Base-by-base conservation (phyloP, 176 grass and related monocot species). In the Musa schizocarpa region DNA sequence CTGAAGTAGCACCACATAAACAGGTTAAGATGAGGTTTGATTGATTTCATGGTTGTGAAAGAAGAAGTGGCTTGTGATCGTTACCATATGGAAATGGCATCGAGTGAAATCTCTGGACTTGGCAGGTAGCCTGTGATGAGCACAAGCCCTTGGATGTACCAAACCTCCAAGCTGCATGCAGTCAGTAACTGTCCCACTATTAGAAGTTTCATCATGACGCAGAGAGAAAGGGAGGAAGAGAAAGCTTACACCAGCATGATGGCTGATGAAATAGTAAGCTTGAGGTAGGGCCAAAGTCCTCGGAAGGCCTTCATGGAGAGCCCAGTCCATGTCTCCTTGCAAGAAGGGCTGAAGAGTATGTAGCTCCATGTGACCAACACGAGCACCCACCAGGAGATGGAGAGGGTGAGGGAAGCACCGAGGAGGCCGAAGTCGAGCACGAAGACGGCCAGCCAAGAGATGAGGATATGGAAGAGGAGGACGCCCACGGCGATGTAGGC, bases 111-210 rank as follows among this genome's bases (percentile, higher is more conserved):
- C 74, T 96, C 88, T 17, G 84, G 83, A 79, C 91, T 77, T 54
- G 83, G 86, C 1, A 96, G 83, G 67, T 88, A 96, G 56, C 92
- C 92, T 53, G 86, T 91, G 9, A 96, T 72, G 71, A 96, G 88
- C 62, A 96, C 88, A 81, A 96, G 83, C 16, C 88, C 88, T 87
- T 96, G 92, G 17, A 91, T 58, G 58, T 96, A 96, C 86, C 88
- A 96, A 65, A 96, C 63, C 86, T 96, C 92, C 86, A 96, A 86
- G 10, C 88, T 96, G 83, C 81, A 48, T 29, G 74, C 80, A 77
- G 79, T 71, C 27, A 76, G 19, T 5, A 52, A 72, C 9, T 5
- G 9, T 26, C 21, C 8, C 3, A 62, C 20, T 21, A 62, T 62
- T 19, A 43, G 20, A 62, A 19, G 20, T 17, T 62, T 62, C 57